Evolutionary conservation across 139 green algal genomes (phyloP).

Genomic region (Tetraselmis striata): DNA sequence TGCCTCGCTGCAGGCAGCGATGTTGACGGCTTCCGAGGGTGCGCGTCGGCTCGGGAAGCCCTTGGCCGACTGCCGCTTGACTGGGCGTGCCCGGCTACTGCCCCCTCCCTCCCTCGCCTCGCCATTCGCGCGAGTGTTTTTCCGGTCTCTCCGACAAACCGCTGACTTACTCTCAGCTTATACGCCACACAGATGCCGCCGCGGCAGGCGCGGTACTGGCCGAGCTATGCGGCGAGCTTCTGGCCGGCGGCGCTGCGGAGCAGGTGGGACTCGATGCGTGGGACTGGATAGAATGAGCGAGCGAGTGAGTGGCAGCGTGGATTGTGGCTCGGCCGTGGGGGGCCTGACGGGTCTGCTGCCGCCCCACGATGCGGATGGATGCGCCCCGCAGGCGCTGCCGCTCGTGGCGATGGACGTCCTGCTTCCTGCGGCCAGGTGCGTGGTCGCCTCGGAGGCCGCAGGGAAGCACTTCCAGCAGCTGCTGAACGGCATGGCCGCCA

Average conservation of each 20-base stretch:
- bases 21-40: background rate
- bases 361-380: background rate
- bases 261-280: background rate
- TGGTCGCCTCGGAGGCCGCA: background rate
- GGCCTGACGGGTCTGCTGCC: background rate
- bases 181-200: background rate
- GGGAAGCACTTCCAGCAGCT: background rate
- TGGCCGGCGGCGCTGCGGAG: too few relatives aligned
- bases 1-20: background rate
- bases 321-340: background rate
- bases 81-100: too few relatives aligned
- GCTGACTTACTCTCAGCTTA: background rate
- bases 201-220: background rate
- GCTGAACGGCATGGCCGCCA: background rate
- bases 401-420: background rate
- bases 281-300: background rate
- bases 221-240: background rate
- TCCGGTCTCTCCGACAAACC: too few relatives aligned
- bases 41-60: background rate
- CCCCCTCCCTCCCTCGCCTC: too few relatives aligned
- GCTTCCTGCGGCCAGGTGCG: background rate
- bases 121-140: too few relatives aligned
- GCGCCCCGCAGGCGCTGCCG: background rate
- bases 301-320: too few relatives aligned
- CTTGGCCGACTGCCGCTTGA: background rate